Evolutionary conservation across 1,284 basidiomycete species (phyloP), one percentile per base, ranked within the genome.

Genomic region (Leccinum griseonigrum): DNA sequence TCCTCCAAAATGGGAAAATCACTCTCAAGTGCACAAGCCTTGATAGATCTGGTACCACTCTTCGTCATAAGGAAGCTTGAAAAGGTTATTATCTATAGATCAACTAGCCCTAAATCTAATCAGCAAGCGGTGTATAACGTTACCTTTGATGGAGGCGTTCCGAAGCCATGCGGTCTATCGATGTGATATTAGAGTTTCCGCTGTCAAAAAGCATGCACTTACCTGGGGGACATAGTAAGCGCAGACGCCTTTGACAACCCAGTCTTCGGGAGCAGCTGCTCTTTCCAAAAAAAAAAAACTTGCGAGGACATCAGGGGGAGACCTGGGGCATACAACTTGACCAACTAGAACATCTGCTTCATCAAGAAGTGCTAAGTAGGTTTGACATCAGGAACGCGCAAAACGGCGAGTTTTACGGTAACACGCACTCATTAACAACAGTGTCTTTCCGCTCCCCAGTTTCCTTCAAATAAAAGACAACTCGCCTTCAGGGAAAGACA

Each of bases 1-100:
- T 97, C 95, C 75, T 98, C 96, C 29, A 98, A 81, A 59, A 98
- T 95, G 60, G 89, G 84, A 52, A 98, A 81, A 73, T 99, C 97
- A 46, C 83, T 84, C 32, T 89, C 78, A 18, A 94, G 78, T 0
- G 88, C 87, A 67, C 90, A 94, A 61, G 81, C 84, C 32, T 63
- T 54, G 51, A 75, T 61, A 40, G 64, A 73, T 73, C 36, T 60
- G 55, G 77, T 97, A 95, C 40, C 95, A 84, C 57, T 86, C 83
- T 68, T 89, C 85, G 64, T 94, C 83, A 67, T 84, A 94, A 0
- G 93, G 93, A 28, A 94, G 79, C 61, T 88, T 92, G 76, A 98
- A 98, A 26, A 97, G 76, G 65, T 98, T 97, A 68, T 98, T 98
- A 56, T 97, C 93, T 89, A 29, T 5, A 34, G 4, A 57, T 11